Conservation (phyloP, 1,284 basidiomycete genomes). For the Pulveroboletus sp. region DNA sequence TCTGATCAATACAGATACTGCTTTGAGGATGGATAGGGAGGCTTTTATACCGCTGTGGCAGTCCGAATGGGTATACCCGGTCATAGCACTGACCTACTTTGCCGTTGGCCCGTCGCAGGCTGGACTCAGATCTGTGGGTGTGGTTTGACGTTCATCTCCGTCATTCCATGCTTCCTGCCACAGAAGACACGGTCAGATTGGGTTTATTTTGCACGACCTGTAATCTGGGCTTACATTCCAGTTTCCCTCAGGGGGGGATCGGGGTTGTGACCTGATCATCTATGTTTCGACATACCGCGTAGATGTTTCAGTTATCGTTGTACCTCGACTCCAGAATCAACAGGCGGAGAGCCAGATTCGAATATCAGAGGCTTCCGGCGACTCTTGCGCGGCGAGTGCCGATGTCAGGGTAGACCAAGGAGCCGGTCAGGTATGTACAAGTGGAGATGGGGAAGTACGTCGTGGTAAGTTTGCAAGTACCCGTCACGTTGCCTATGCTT, state of each 20-base stretch:
- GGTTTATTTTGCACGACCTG: no score
- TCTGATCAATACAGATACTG: neutral
- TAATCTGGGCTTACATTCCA: neutral
- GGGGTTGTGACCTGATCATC: neutral
- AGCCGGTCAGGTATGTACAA: no score
- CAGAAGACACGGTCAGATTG: no score
- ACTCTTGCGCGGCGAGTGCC: no score
- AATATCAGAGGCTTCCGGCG: neutral
- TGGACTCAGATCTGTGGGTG: neutral
- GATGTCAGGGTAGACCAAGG: no score
- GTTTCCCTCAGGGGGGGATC: neutral
- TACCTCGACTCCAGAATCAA: neutral
- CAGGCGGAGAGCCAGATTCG: neutral
- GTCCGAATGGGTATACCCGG: neutral
- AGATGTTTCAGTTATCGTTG: neutral
- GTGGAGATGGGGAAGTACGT: no score
- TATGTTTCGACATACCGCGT: neutral
- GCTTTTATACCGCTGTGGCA: neutral
- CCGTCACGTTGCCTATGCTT: no score
- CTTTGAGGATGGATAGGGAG: neutral
- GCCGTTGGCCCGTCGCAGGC: neutral
- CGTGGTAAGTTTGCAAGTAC: no score
- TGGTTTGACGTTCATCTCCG: neutral
- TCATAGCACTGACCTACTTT: no score
- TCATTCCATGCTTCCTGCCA: neutral